These are phyloP conservation scores for Xerocomus minutiporus DNA, from an alignment of 1,284 basidiomycete species.

Conservation along the genomic window DNA sequence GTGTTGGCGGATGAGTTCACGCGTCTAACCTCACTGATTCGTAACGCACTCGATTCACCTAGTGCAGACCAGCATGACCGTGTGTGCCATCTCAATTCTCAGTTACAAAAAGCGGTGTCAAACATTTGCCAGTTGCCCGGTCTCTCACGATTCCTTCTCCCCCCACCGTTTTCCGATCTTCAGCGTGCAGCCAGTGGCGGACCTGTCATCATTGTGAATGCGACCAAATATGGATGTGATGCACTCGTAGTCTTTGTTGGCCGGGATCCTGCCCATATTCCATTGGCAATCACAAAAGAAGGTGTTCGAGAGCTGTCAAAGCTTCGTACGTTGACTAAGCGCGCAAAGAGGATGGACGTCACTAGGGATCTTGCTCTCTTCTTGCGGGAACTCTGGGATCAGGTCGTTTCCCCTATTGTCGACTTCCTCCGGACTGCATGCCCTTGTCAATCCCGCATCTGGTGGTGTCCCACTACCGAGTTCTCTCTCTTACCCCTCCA, in stretches of 20 bases:
- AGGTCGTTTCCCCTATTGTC: background rate
- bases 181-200: too few relatives aligned
- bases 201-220: background rate
- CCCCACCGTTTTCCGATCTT: background rate
- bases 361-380: background rate
- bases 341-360: background rate
- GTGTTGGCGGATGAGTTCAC: background rate
- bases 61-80: background rate
- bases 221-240: background rate
- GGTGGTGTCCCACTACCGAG: conserved; percentile 3
- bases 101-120: background rate
- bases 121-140: background rate
- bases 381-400: background rate
- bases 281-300: background rate
- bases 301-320: background rate
- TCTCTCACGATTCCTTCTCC: background rate
- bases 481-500: conserved; percentile 15
- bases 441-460: background rate
- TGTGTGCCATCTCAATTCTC: conserved; percentile 19
- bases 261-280: background rate
- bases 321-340: background rate
- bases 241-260: background rate
- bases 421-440: background rate
- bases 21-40: background rate
- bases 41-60: background rate